Evolutionary conservation across 257 asterid genomes (phyloP), one percentile per base, ranked within the genome.

Genomic region (Linderniella brevidens): DNA sequence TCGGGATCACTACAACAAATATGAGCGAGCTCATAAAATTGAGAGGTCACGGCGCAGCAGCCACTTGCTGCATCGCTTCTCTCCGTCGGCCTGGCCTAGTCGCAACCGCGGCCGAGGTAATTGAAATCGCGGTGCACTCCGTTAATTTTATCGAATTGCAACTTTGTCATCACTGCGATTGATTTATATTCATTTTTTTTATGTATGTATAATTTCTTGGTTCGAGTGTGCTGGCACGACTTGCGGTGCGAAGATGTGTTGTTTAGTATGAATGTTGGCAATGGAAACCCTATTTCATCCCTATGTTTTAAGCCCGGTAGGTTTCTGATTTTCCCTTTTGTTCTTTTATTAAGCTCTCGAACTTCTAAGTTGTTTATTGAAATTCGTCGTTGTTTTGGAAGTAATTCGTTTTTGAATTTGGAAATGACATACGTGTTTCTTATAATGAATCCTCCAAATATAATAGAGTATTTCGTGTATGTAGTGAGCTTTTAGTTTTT

Each of bases 41-140:
- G 85, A 58, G 69, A 60, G 54, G 94, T 29, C 94, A 81, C 63
- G 68, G 48, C 55, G 79, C 74, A 52, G 68, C 87, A 14, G 77
- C 93, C 59, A 85, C 83, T 38, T 76, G 82, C 72, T 90, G 94
- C 53, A 57, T 85, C 43, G 88, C 96, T 62, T 90, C 94, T 52
- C 53, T 50, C 10, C 47, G 47, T 61, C 81, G 87, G 46, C 92
- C 96, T 48, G 94, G 88, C 54, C 36, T 84, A 19, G 54, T 85
- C 20, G 86, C 81, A 67, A 79, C 94, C 9, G 82, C 93, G 35
- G 88, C 65, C 4, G 99, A 90, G 94, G 93, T 87, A 19, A 7
- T 45, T 45, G 12, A 8, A 38, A 38, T 38, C 43, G 12, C 43
- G 43, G 14, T 38, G 43, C 13, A 38, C 3, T 38, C 43, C 8